Percentiles rank a stretch among this genome's conserved stretches.
Conservation (phyloP, 163 green algal species). For the Volvox carteri region DNA sequence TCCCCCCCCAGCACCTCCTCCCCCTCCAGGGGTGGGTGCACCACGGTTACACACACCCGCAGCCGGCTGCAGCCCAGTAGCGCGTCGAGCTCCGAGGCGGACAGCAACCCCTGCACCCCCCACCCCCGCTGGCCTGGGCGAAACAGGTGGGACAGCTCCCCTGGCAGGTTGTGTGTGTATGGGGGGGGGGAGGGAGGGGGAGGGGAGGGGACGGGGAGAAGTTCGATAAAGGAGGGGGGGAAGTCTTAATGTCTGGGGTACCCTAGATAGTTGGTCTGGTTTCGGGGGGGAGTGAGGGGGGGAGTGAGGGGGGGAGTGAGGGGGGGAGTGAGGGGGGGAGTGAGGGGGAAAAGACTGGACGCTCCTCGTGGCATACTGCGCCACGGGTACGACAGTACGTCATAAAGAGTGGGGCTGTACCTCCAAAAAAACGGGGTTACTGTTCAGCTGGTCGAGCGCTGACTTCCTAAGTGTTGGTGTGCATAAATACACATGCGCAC, state of each 20-base stretch:
- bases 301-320: not conserved
- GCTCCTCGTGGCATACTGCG: no score
- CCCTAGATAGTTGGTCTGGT: no score
- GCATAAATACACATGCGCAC: no score
- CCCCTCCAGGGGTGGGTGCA: constrained; percentile 29
- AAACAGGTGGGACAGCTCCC: constrained; percentile 47
- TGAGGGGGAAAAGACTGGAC: not conserved
- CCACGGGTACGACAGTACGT: no score
- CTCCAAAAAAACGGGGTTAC: no score
- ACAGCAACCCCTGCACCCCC: constrained; percentile 47
- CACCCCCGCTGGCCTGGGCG: not conserved
- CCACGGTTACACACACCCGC: constrained; percentile 18
- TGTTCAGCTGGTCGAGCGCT: no score
- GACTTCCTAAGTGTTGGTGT: no score
- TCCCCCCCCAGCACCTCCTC: constrained; percentile 27
- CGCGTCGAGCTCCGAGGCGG: constrained; percentile 17
- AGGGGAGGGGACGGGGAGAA: not conserved
- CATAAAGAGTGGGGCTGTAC: no score
- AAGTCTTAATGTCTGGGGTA: no score
- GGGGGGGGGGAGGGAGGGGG: not conserved
- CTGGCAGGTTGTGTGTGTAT: not conserved
- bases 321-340: not conserved
- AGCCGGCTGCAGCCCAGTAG: constrained; percentile 21
- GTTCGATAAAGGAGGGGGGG: not conserved
- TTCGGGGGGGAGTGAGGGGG: not conserved